phyloP scores from a whole-genome alignment of 495 filamentous ascomycete genomes.

The Parmelia sp. region DNA sequence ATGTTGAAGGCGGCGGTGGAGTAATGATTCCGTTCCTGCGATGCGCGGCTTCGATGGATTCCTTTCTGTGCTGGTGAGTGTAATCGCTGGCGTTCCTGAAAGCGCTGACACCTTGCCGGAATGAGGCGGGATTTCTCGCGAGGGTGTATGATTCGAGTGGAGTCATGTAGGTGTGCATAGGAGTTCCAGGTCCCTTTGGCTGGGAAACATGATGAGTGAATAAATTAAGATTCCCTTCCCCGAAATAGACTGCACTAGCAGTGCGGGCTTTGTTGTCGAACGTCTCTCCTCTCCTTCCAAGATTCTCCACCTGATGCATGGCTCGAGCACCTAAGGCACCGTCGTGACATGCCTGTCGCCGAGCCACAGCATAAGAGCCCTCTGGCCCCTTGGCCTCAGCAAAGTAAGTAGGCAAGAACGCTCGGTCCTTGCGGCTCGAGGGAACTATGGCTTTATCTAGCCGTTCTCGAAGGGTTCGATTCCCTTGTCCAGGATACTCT shows the following conservation, averaged over 20 bases:
- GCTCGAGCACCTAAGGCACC: not conserved
- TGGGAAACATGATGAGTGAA: not conserved
- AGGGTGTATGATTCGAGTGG: not conserved
- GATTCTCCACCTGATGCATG: not conserved
- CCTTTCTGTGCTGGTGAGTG: not conserved
- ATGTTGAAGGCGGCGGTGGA: not conserved
- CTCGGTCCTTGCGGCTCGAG: not conserved
- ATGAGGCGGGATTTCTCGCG: not conserved
- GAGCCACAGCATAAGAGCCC: not conserved
- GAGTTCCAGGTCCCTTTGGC: not conserved
- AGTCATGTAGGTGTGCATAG: not conserved
- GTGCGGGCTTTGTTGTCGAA: not conserved
- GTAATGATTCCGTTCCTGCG: not conserved
- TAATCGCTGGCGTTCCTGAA: not conserved
- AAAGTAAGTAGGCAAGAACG: not conserved
- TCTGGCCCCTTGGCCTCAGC: not conserved
- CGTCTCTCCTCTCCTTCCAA: not conserved
- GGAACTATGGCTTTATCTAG: not conserved
- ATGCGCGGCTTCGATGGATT: not conserved
- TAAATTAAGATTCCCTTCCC: not conserved
- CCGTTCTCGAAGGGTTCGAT: not conserved
- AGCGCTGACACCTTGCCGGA: not conserved
- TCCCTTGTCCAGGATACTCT: not conserved
- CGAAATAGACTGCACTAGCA: not conserved
- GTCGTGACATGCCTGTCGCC: not conserved